A percentile compares a stretch with the other conserved stretches of the same genome.
phyloP scores from a whole-genome alignment of 495 filamentous ascomycete species.

The Pyrenula aspistea region DNA sequence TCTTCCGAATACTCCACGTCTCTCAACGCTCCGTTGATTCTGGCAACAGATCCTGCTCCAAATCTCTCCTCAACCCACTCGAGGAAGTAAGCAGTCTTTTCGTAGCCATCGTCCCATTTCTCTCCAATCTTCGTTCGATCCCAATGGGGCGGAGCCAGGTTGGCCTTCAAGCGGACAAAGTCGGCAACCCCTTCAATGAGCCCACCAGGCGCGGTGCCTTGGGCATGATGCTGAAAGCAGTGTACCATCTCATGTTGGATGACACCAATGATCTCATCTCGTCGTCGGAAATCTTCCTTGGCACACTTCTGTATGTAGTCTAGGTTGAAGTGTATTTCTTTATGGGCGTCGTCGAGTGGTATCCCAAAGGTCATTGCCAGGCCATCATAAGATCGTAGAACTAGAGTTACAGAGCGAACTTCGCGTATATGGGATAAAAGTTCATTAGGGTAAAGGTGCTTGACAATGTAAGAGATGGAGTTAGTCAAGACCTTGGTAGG shows the following conservation, averaged over 20 bases:
- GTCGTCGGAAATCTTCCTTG: constrained; percentile 17
- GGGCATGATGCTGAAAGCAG: constrained; percentile 77
- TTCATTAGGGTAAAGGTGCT: constrained; percentile 46
- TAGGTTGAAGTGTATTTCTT: constrained; percentile 84
- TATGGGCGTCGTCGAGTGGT: constrained; percentile 78
- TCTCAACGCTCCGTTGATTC: constrained; percentile 14
- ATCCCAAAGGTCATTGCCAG: constrained; percentile 82
- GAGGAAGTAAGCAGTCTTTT: constrained; percentile 85
- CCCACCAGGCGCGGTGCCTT: constrained; percentile 55
- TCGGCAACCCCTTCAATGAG: constrained; percentile 90
- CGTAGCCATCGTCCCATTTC: constrained; percentile 85
- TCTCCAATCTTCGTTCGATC: constrained; percentile 39
- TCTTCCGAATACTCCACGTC: constrained; percentile 41
- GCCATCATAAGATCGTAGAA: constrained; percentile 65
- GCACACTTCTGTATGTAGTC: constrained; percentile 51
- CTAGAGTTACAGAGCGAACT: constrained; percentile 75
- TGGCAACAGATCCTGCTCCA: constrained; percentile 12
- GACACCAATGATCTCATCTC: constrained; percentile 67
- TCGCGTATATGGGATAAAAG: constrained; percentile 26
- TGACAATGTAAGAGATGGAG: constrained; percentile 53
- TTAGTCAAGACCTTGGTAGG: constrained; percentile 42
- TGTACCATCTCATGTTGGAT: constrained; percentile 90
- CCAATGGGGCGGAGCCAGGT: constrained; percentile 78
- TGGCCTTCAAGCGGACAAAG: constrained; percentile 72
- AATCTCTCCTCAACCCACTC: constrained; percentile 40